Conservation (phyloP, 176 grass and related monocot species). For the Pharus latifolius region DNA sequence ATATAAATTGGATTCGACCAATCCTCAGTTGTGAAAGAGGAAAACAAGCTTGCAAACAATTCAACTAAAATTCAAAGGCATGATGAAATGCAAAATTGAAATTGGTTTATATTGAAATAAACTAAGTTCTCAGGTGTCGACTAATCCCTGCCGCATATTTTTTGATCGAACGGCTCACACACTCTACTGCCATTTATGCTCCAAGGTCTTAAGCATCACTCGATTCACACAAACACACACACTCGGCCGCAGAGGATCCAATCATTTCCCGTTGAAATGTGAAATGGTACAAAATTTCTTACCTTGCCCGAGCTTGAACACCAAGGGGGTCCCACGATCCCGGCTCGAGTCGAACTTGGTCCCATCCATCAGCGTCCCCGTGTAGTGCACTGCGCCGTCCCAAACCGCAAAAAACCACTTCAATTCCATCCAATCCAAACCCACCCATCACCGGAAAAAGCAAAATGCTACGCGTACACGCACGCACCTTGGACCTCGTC, state of each 20-base stretch:
- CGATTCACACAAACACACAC: no score
- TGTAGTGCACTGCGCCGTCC: constrained; percentile 63
- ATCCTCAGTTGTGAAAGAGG: neutral
- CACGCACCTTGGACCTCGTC: constrained; percentile 75
- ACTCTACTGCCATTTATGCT: no score
- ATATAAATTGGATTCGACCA: no score
- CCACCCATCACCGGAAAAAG: neutral
- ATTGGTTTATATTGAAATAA: no score
- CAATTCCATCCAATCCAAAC: neutral
- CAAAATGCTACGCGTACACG: neutral
- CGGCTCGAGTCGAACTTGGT: constrained; percentile 83
- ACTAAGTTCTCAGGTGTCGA: no score
- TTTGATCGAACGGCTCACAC: no score
- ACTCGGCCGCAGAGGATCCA: neutral
- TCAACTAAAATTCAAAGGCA: no score
- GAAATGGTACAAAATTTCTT: neutral
- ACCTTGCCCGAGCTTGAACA: constrained; percentile 81
- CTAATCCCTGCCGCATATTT: no score
- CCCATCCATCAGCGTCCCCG: constrained; percentile 61
- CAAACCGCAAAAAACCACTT: neutral
- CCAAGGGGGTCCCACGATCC: constrained; percentile 53
- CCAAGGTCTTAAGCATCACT: no score
- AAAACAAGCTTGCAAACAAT: no score
- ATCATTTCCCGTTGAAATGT: neutral
- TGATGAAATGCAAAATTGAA: no score